Conservation (phyloP, 768 basidiomycete genomes). For the Boletellus sp. region DNA sequence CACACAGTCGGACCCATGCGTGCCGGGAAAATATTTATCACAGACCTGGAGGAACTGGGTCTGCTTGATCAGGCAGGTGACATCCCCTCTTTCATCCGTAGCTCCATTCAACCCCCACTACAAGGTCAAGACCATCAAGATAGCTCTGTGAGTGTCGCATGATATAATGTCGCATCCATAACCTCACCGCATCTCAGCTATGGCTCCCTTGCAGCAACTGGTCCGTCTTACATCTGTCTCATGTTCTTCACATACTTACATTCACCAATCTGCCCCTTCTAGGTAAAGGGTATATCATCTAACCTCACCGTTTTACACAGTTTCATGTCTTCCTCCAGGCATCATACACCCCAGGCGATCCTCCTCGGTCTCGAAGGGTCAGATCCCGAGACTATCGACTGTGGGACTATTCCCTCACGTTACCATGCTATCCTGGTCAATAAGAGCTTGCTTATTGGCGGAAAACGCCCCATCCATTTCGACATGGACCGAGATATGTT, state of each 20-base stretch:
- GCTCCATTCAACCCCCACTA: neutral
- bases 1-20: conserved; percentile 87
- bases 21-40: conserved; percentile 84
- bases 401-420: conserved; percentile 74
- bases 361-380: conserved; percentile 82
- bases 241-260: conserved; percentile 3
- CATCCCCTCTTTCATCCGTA: neutral
- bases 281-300: conserved; percentile 69
- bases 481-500: conserved; percentile 91
- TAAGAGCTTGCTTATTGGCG: conserved; percentile 67
- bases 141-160: conserved; percentile 60
- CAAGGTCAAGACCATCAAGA: conserved; percentile 77
- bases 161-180: neutral
- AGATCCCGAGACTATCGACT: conserved; percentile 92
- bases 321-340: conserved; percentile 39
- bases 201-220: conserved; percentile 92
- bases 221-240: conserved; percentile 32
- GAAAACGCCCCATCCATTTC: conserved; percentile 72
- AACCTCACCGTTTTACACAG: conserved; percentile 1
- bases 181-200: conserved; percentile 47
- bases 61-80: conserved; percentile 62
- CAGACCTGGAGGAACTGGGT: conserved; percentile 63
- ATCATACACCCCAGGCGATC: conserved; percentile 85
- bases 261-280: conserved; percentile 3
- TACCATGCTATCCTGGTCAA: conserved; percentile 65